Evolutionary conservation across 225 moss, liverwort and hornwort genomes (phyloP).

Genomic region (Rhytidiadelphus loreus): DNA sequence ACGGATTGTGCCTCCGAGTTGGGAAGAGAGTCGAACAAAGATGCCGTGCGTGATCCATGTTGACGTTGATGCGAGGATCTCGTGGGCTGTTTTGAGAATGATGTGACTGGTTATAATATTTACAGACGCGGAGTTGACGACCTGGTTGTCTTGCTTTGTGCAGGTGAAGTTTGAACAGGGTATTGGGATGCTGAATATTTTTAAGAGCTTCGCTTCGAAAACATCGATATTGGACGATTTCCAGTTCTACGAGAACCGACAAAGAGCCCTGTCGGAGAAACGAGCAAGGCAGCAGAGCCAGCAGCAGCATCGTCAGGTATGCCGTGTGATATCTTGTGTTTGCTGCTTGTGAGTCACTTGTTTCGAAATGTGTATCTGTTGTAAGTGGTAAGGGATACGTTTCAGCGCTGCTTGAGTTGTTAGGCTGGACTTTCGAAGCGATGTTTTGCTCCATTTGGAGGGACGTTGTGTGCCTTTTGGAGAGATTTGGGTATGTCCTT

Average conservation of each 20-base stretch:
- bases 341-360: not conserved
- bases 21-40: not conserved
- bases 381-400: not conserved
- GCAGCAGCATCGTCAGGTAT: conserved; percentile 68
- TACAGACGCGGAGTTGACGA: not conserved
- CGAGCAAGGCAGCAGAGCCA: conserved; percentile 83
- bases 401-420: not conserved
- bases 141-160: not conserved
- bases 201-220: conserved; percentile 70
- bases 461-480: not conserved
- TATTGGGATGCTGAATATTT: conserved; percentile 76
- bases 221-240: conserved; percentile 96
- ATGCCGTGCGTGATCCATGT: not conserved
- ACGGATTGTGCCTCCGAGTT: not conserved
- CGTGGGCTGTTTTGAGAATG: not conserved
- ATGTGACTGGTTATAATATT: not conserved
- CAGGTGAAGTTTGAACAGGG: conserved; percentile 90
- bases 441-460: not conserved
- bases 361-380: not conserved
- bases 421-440: not conserved
- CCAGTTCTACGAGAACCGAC: conserved; percentile 88
- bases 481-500: not conserved
- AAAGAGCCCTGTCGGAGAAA: conserved; percentile 89
- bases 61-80: not conserved
- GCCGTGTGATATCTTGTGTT: not conserved